Conservation (phyloP, 805 yeast genomes). For the Clavispora fructus region DNA sequence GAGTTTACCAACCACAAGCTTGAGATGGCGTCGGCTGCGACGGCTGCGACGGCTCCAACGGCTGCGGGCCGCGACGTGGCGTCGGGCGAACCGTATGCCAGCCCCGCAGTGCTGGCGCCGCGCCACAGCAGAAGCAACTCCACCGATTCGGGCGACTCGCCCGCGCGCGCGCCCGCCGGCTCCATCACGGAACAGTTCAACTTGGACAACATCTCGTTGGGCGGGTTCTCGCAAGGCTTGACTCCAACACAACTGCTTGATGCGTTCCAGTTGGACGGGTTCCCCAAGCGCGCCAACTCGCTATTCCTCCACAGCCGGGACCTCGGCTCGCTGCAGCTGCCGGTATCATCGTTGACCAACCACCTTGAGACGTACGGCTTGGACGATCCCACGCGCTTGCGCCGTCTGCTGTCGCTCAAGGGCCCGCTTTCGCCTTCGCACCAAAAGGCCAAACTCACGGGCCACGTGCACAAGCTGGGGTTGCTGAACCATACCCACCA, state of each 20-base stretch:
- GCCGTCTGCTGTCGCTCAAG: conserved; percentile 7
- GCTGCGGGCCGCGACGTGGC: neutral
- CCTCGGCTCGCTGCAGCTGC: conserved; percentile 9
- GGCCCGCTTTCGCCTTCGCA: conserved; percentile 9
- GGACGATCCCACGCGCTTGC: conserved; percentile 4
- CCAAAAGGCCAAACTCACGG: conserved; percentile 9
- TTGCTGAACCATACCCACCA: neutral
- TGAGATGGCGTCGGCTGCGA: neutral
- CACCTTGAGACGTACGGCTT: conserved; percentile 25
- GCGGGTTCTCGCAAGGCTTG: conserved; percentile 9
- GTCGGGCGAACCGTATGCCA: neutral
- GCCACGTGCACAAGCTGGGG: conserved; percentile 17
- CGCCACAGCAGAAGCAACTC: conserved; percentile 2
- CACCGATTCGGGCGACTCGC: conserved; percentile 1
- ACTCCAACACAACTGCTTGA: conserved; percentile 2
- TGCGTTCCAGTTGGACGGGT: conserved; percentile 5
- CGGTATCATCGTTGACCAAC: conserved; percentile 20
- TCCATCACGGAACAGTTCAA: conserved; percentile 8
- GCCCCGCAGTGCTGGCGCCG: neutral
- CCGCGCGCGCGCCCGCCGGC: neutral
- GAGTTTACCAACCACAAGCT: conserved; percentile 31
- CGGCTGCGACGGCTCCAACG: neutral
- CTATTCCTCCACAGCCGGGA: conserved; percentile 9
- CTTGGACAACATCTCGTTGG: conserved; percentile 13
- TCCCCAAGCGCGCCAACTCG: conserved; percentile 13